These are phyloP conservation scores for Mycena latifolia DNA, from an alignment of 768 basidiomycete species.

Conservation along the genomic window DNA sequence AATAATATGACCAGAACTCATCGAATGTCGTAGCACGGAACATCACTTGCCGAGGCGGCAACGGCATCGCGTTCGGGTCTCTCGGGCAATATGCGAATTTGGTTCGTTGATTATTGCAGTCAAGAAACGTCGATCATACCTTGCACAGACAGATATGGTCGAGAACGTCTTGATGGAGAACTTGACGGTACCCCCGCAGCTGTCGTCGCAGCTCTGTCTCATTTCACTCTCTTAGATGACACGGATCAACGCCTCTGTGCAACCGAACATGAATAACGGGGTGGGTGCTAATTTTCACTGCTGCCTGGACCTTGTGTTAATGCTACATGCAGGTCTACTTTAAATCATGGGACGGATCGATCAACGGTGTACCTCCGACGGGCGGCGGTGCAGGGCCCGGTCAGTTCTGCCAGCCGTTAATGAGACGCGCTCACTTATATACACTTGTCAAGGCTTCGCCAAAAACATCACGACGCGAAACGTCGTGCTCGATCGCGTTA, in stretches of 20 bases:
- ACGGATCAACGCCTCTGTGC: constrained; percentile 59
- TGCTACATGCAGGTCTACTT: constrained; percentile 71
- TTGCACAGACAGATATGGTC: constrained; percentile 67
- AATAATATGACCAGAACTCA: constrained; percentile 56
- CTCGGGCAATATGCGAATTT: constrained; percentile 68
- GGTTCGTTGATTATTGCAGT: constrained; percentile 43
- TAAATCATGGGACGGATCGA: constrained; percentile 66
- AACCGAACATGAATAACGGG: constrained; percentile 69
- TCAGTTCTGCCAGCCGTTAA: constrained; percentile 31
- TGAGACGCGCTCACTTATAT: not conserved
- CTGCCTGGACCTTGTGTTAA: not conserved
- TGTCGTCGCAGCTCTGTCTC: too few relatives aligned
- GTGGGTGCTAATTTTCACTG: constrained; percentile 39
- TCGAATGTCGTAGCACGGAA: constrained; percentile 63
- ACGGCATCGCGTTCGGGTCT: constrained; percentile 72
- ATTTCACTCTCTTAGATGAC: constrained; percentile 49
- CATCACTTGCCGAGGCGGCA: constrained; percentile 68
- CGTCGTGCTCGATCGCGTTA: constrained; percentile 61
- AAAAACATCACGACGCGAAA: constrained; percentile 58
- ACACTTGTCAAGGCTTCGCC: constrained; percentile 53
- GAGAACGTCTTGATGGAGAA: constrained; percentile 63
- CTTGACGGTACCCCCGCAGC: constrained; percentile 48
- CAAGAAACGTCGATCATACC: too few relatives aligned
- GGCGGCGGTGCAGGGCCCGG: constrained; percentile 68
- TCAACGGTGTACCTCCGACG: constrained; percentile 65